Percentiles rank a stretch among this genome's conserved stretches.
Evolutionary conservation across 139 green algal genomes (phyloP).

Genomic region (Chlamydomonas sphaeroides): DNA sequence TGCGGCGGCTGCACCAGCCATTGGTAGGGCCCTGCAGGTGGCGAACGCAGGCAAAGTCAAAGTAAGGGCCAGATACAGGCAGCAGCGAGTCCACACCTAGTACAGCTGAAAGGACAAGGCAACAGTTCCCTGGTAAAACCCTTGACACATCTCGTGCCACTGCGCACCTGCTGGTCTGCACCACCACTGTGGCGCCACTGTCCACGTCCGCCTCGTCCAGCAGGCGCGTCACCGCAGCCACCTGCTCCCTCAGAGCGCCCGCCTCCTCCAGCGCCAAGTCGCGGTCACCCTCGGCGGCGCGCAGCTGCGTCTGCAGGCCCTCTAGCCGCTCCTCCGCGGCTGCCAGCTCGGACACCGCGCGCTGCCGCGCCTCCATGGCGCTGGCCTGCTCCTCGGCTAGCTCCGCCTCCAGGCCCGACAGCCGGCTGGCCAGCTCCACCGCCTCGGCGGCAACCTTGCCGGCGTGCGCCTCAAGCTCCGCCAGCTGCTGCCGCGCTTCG

Average conservation of each 20-base stretch:
- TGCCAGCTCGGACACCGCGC: not conserved
- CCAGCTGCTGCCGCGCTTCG: not conserved
- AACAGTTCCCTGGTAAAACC: too few species aligned
- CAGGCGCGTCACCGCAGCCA: not conserved
- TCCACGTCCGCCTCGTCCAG: not conserved
- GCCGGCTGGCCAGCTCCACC: not conserved
- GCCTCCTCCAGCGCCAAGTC: not conserved
- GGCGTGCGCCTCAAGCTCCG: not conserved
- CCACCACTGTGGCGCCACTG: too few species aligned
- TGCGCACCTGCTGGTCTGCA: too few species aligned
- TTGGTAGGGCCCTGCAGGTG: not conserved
- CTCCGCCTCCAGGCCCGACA: not conserved
- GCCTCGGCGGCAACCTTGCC: not conserved
- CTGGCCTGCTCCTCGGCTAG: too few species aligned
- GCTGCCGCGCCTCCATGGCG: too few species aligned
- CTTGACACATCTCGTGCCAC: too few species aligned
- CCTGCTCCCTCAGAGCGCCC: not conserved
- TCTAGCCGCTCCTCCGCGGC: not conserved
- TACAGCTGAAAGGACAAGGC: too few species aligned
- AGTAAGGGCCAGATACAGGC: too few species aligned
- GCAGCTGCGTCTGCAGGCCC: not conserved
- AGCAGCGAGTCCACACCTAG: too few species aligned
- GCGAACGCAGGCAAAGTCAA: too few species aligned
- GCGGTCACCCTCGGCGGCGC: not conserved
- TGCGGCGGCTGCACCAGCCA: too few species aligned